These are phyloP conservation scores for Thelonectria rubi DNA, from an alignment of 2,329 filamentous ascomycete species.

Conservation along the genomic window DNA sequence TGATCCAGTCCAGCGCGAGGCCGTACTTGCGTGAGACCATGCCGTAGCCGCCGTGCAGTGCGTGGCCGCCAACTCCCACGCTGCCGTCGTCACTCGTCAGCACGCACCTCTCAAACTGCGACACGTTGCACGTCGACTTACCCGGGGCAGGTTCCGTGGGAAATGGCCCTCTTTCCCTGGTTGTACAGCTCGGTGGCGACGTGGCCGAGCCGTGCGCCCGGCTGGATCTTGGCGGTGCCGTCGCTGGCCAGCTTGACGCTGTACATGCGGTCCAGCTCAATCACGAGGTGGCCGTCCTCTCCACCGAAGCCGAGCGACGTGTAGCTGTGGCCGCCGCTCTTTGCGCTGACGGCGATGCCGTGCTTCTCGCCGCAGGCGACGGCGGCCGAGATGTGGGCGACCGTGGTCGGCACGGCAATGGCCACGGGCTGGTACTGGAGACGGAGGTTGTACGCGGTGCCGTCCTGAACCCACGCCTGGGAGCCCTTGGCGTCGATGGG, in stretches of 20 bases:
- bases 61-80: constrained; percentile 45
- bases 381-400: constrained; percentile 55
- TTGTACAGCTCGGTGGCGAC: constrained; percentile 53
- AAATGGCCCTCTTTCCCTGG: constrained; percentile 54
- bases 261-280: constrained; percentile 53
- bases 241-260: constrained; percentile 42
- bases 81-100: constrained; percentile 33
- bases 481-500: constrained; percentile 36
- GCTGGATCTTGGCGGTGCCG: constrained; percentile 44
- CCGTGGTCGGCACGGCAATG: constrained; percentile 46
- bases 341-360: constrained; percentile 58
- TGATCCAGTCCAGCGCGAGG: constrained; percentile 43
- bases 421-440: constrained; percentile 45
- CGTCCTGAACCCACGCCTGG: constrained; percentile 46
- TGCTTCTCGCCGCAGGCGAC: constrained; percentile 56
- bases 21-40: constrained; percentile 46
- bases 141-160: constrained; percentile 63
- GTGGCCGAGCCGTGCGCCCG: constrained; percentile 60
- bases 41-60: constrained; percentile 45
- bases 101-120: not conserved
- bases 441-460: constrained; percentile 47
- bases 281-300: constrained; percentile 52
- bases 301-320: constrained; percentile 58
- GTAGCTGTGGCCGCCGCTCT: constrained; percentile 64
- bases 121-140: constrained; percentile 39